Evolutionary conservation across 306 rosid species (phyloP), one percentile per base, ranked within the genome.

Genomic region (Sicyos edulis): DNA sequence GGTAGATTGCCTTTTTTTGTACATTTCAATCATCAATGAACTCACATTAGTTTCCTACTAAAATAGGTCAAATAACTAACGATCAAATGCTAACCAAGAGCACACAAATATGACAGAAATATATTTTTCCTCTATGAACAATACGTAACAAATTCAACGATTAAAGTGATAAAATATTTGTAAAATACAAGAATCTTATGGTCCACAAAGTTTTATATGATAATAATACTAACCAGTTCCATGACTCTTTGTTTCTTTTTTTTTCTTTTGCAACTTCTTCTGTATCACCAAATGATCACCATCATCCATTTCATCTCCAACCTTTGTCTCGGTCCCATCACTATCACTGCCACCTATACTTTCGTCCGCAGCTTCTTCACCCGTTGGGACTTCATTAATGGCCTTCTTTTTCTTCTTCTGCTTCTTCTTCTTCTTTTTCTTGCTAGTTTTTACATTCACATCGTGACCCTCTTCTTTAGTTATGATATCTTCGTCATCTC

Each of bases 161-260:
- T 44, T 42, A 65, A 42, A 65, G 15, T 47, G 20, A 66, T 45
- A 11, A 21, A 67, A 67, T 67, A 42, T 14, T 34, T 29, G 20
- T 21, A 21, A 22, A 24, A 52, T 12, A 21, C 42, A 51, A 45
- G 51, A 55, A 17, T 14, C 8, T 11, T 32, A 37, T 60, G 70
- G 11, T 53, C 42, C 57, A 14, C 2, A n/a, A 62, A 64, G 11
- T 37, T 32, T 61, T 40, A n/a, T 2, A 62, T 9, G 68, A 59
- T 54, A 10, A 59, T 12, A 75, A 54, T 26, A 82, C 88, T 78
- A 62, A 93, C 97, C 97, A 75, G 71, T 21, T 78, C 62, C 60
- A 67, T 20, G 32, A 17, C 69, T 52, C 55, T 74, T 58, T 45
- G 37, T 54, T 49, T 19, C 64, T 57, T 22, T 32, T 55, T 52